A percentile compares a stretch with the other conserved stretches of the same genome.
Evolutionary conservation across 257 asterid species (phyloP).

Genomic region (Paulownia fortunei): DNA sequence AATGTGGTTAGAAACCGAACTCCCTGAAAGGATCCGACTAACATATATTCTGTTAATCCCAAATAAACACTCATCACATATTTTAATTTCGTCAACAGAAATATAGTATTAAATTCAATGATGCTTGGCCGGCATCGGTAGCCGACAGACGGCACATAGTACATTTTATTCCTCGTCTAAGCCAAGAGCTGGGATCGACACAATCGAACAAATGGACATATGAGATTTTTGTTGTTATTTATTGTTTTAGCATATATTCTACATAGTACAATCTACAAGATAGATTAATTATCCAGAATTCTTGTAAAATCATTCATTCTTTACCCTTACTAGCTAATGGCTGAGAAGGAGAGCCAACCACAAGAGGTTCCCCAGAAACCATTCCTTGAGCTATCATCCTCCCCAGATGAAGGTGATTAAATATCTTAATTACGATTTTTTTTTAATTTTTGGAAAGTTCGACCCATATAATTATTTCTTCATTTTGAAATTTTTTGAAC

Average conservation of each 20-base stretch:
- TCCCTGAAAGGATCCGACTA: no score
- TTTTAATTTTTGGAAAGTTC: neutral
- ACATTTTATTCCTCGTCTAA: neutral
- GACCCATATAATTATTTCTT: no score
- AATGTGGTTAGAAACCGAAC: no score
- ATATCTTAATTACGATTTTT: neutral
- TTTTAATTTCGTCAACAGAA: neutral
- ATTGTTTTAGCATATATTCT: neutral
- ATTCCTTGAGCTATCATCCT: constrained; percentile 17
- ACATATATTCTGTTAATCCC: no score
- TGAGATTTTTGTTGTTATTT: neutral
- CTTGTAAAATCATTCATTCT: neutral
- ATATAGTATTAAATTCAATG: neutral
- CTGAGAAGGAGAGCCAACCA: constrained; percentile 38
- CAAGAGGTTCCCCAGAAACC: constrained; percentile 20
- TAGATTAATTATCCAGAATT: neutral
- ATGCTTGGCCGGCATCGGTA: constrained; percentile 27
- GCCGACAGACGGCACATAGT: neutral
- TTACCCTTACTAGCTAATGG: constrained; percentile 27
- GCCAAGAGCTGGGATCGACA: neutral
- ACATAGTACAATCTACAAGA: neutral
- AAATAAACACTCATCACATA: neutral
- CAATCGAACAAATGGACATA: neutral
- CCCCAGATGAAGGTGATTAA: constrained; percentile 25
- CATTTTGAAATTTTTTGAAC: no score